phyloP scores from a whole-genome alignment of 306 rosid species.

The Trichosanthes truncata region DNA sequence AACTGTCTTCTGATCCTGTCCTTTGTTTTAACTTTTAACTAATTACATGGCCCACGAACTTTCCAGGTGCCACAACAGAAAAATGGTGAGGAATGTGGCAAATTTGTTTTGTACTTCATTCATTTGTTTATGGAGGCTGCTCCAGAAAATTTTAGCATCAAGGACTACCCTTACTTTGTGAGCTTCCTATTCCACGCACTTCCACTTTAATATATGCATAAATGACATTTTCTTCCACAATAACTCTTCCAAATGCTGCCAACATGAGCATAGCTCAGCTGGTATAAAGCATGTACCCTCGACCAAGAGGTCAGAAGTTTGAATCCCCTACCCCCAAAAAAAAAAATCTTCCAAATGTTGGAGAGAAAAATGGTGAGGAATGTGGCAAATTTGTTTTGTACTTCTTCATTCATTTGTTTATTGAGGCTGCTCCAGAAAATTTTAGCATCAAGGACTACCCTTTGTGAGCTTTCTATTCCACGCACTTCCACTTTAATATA shows the following conservation, averaged over 20 bases:
- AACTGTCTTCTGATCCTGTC: not conserved
- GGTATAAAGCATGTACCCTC: no score
- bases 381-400: conserved; percentile 71
- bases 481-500: not conserved
- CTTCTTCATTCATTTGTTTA: conserved; percentile 55
- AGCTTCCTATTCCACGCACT: conserved; percentile 15
- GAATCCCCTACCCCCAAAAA: no score
- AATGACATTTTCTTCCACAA: not conserved
- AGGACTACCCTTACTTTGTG: conserved; percentile 65
- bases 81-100: conserved; percentile 62
- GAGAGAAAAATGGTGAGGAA: conserved; percentile 54
- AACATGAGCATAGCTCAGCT: no score
- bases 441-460: conserved; percentile 49
- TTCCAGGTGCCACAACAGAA: conserved; percentile 77
- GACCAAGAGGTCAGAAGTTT: no score
- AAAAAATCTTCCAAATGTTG: no score
- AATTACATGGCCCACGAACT: not conserved
- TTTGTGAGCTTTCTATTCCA: conserved; percentile 34
- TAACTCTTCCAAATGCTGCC: not conserved
- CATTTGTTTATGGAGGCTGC: conserved; percentile 45
- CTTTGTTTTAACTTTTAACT: not conserved
- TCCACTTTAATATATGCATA: not conserved
- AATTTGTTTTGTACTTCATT: conserved; percentile 63
- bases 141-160: conserved; percentile 45
- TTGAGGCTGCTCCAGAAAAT: conserved; percentile 45